Evolutionary conservation across 1,284 basidiomycete species (phyloP), one percentile per base, ranked within the genome.

Genomic region (Cryptococcus maquisensis): DNA sequence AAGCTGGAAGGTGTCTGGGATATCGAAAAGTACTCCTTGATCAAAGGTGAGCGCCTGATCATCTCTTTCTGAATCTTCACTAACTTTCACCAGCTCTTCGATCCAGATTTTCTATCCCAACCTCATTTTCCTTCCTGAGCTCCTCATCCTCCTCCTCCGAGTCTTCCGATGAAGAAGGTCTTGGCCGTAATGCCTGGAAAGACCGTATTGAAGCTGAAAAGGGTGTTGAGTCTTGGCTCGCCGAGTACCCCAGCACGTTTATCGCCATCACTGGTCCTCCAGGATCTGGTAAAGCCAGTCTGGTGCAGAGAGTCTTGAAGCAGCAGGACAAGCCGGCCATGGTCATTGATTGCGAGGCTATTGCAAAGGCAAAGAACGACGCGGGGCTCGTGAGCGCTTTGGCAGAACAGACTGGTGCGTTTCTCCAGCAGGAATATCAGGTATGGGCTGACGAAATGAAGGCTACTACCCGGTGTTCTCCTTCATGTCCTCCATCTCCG

Each of bases 391-490:
- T 97, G 15, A 79, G 79, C 15, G 79, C 80, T 2, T 77, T 97
- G 4, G 90, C 92, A 1, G 77, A 75, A 12, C 88, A 96, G 72
- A 92, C 89, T 0, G 91, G 92, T 49, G 64, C 66, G 66, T 71
- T 44, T 44, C 12, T 20, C 1, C 20, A 7, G 10, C 10, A 20
- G 15, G 2, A 9, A 24, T 26, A 12, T 4, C 4, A 23, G 24
- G 43, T 10, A 18, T 44, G 18, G 18, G 15, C 43, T 23, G 21
- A 21, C 23, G 12, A 24, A 23, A 15, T 16, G 5, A 35, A 76
- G 78, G 67, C 35, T 96, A 95, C 73, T 87, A 86, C 81, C 93
- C 93, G 2, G 81, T 91, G 6, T 97, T 98, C 75, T 86, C 86
- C 4, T 91, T 94, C 79, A 77, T 96, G 52, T 87, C 87, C 66